Conservation (phyloP, 1,284 basidiomycete species). For the Apiotrichum akiyoshidainum region DNA sequence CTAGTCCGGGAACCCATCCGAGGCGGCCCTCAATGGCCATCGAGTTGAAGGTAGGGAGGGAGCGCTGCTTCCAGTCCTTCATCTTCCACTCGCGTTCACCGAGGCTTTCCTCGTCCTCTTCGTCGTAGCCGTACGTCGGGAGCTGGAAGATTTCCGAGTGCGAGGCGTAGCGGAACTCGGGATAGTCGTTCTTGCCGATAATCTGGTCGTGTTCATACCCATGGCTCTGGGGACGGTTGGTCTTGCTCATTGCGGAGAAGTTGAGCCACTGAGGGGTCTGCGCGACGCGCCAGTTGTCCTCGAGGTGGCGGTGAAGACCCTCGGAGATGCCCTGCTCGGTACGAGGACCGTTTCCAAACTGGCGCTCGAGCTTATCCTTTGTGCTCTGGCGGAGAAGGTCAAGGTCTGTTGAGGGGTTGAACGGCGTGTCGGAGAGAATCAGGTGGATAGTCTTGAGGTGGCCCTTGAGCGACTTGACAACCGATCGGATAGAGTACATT, state of each 20-base stretch:
- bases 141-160: slow-evolving; percentile 48
- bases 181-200: slow-evolving; percentile 13
- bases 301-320: not conserved
- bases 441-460: slow-evolving; percentile 40
- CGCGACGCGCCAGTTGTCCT: slow-evolving; percentile 32
- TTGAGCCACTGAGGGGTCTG: slow-evolving; percentile 47
- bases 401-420: slow-evolving; percentile 29
- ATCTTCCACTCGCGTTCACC: slow-evolving; percentile 30
- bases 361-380: not conserved
- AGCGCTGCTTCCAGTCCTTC: slow-evolving; percentile 33
- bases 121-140: slow-evolving; percentile 16
- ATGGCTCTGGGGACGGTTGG: too few relatives aligned
- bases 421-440: slow-evolving; percentile 39
- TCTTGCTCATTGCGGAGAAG: slow-evolving; percentile 21
- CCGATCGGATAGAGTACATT: slow-evolving; percentile 46
- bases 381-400: slow-evolving; percentile 28
- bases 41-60: slow-evolving; percentile 48
- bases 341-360: not conserved
- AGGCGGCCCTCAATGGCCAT: slow-evolving; percentile 47
- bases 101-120: not conserved
- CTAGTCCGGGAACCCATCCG: slow-evolving; percentile 44
- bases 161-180: slow-evolving; percentile 35
- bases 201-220: not conserved
- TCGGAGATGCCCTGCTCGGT: not conserved
- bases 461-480: slow-evolving; percentile 37